phyloP scores from a whole-genome alignment of 73 alveolate genomes.

The Stentor roeselii region DNA sequence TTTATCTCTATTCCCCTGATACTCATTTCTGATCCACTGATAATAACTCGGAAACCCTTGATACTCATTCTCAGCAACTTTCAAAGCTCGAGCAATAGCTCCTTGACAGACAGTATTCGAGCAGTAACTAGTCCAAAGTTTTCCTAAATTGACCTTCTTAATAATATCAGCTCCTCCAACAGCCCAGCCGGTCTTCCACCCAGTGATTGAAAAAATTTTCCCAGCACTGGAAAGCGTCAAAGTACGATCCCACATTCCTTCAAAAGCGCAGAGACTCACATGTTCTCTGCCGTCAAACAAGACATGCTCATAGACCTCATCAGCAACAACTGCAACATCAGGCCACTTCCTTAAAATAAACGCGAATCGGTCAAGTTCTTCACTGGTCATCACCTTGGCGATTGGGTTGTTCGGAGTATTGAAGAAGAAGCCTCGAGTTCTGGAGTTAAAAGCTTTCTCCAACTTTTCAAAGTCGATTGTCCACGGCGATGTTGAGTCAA shows the following conservation, averaged over 20 bases:
- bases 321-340: constrained; percentile 61
- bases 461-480: constrained; percentile 59
- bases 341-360: constrained; percentile 66
- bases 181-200: constrained; percentile 88
- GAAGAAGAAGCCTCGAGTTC: constrained; percentile 65
- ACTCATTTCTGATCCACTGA: constrained; percentile 38
- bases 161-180: constrained; percentile 70
- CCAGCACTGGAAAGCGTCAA: constrained; percentile 82
- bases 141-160: constrained; percentile 43
- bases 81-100: constrained; percentile 43
- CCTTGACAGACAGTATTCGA: constrained; percentile 49
- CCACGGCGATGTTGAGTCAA: constrained; percentile 46
- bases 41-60: constrained; percentile 37
- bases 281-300: constrained; percentile 61
- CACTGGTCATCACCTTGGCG: constrained; percentile 68
- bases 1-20: background rate
- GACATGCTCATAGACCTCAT: constrained; percentile 84
- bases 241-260: constrained; percentile 68
- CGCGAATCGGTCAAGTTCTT: constrained; percentile 66
- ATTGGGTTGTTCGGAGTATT: constrained; percentile 88
- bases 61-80: constrained; percentile 15
- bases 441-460: constrained; percentile 51
- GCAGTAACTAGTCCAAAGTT: constrained; percentile 48
- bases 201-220: constrained; percentile 78
- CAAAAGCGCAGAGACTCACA: constrained; percentile 50